A percentile compares a stretch with the other conserved stretches of the same genome.
Conservation (phyloP, 768 basidiomycete genomes). For the Rhodosporidiobolus sp. region DNA sequence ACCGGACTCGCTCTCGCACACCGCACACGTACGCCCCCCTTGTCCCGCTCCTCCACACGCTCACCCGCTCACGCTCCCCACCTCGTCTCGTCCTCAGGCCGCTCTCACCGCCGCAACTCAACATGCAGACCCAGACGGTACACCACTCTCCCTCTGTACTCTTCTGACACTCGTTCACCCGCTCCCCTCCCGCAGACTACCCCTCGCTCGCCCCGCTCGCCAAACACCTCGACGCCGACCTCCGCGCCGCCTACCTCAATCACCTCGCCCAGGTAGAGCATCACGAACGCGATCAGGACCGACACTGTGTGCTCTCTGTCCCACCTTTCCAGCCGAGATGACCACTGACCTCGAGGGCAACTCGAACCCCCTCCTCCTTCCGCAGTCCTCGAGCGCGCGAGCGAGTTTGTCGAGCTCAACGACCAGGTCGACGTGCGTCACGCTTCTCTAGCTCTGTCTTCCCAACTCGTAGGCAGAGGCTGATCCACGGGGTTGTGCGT, state of each 20-base stretch:
- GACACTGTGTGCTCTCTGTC: slow-evolving; percentile 10
- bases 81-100: not conserved
- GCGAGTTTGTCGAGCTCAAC: slow-evolving; percentile 81
- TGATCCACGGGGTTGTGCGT: not conserved
- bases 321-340: too few relatives aligned
- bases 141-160: not conserved
- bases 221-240: slow-evolving; percentile 5
- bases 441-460: not conserved
- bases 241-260: slow-evolving; percentile 13
- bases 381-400: slow-evolving; percentile 46
- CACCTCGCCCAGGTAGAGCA: not conserved
- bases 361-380: not conserved
- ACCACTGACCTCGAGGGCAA: not conserved
- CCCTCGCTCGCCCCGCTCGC: slow-evolving; percentile 9
- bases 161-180: not conserved
- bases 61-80: slow-evolving; percentile 11
- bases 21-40: not conserved
- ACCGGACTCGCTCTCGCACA: not conserved
- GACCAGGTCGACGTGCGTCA: slow-evolving; percentile 74
- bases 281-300: slow-evolving; percentile 13
- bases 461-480: not conserved
- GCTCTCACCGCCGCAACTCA: not conserved
- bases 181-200: slow-evolving; percentile 19
- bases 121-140: slow-evolving; percentile 14
- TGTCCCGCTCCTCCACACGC: not conserved